Percentiles rank a stretch among this genome's conserved stretches.
phyloP scores from a whole-genome alignment of 1,284 basidiomycete genomes.

The Boletus albobrunnescens region DNA sequence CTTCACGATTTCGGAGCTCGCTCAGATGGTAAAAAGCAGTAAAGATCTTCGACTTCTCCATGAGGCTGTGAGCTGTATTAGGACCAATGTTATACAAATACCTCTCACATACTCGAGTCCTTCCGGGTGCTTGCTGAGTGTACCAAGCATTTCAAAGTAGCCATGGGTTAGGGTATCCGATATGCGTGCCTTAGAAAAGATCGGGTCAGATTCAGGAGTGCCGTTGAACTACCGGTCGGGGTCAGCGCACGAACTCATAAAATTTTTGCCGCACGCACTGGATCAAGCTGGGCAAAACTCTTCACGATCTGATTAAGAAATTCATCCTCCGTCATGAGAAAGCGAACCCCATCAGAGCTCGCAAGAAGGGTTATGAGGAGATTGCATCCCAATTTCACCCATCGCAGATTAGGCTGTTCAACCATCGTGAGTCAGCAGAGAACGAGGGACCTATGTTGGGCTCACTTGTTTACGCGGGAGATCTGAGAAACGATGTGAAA shows the following conservation, averaged over 20 bases:
- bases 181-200: slow-evolving; percentile 84
- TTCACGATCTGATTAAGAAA: slow-evolving; percentile 84
- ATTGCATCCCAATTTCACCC: slow-evolving; percentile 83
- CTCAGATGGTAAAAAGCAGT: slow-evolving; percentile 93
- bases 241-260: slow-evolving; percentile 4
- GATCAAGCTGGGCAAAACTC: slow-evolving; percentile 89
- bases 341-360: slow-evolving; percentile 80
- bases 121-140: slow-evolving; percentile 80
- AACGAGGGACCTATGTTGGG: neutral
- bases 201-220: slow-evolving; percentile 65
- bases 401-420: slow-evolving; percentile 66
- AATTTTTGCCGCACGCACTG: slow-evolving; percentile 48
- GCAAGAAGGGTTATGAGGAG: slow-evolving; percentile 81
- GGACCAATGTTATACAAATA: neutral
- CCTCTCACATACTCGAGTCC: slow-evolving; percentile 78
- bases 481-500: slow-evolving; percentile 78
- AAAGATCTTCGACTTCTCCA: slow-evolving; percentile 91
- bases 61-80: slow-evolving; percentile 48
- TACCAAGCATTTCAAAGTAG: slow-evolving; percentile 95
- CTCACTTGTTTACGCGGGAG: slow-evolving; percentile 69
- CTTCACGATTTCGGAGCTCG: slow-evolving; percentile 86
- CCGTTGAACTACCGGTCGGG: slow-evolving; percentile 55
- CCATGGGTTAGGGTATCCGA: slow-evolving; percentile 84
- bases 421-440: neutral
- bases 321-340: slow-evolving; percentile 79